Evolutionary conservation across 129 eudicot species (phyloP), one percentile per base, ranked within the genome.

Genomic region (Logfia minima): DNA sequence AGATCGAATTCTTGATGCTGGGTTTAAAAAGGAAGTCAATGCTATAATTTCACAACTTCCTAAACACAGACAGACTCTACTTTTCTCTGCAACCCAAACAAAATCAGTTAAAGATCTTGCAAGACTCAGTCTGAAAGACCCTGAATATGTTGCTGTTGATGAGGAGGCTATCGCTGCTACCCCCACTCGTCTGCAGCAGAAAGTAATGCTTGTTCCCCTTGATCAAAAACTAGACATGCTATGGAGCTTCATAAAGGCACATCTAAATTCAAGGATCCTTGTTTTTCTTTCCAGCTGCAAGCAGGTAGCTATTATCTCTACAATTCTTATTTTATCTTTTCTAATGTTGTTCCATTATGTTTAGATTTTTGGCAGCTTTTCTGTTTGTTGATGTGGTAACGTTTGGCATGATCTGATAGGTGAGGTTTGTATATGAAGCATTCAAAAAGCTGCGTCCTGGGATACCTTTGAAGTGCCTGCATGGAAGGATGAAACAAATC

Each of bases 401-500:
- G 39, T 28, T n/a, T 21, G 53, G 21, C n/a, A 4, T 8, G 26
- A 19, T 39, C 61, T 58, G 37, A 65, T 75, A 94, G 99, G 99
- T 89, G 28, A 85, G 85, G 71, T 94, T 87, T 81, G 96, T 88
- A 5, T 85, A 72, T 63, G 96, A 89, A 82, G 86, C 96, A 63
- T 94, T 94, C 81, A 94, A 85, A 85, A 91, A 94, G 66, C 90
- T 94, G n/a, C 93, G 92, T 14, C 99, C 99, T 4, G 99, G 99
- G 23, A 89, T 94, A 37, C 96, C 99, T 9, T 72, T 94, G 83
- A 94, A 87, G 80, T 91, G 93, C 83, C 74, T 94, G 43, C 96
- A 94, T 82, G 97, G 96, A 89, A 91, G 91, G 85, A 89, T 91
- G 96, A 91, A 89, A 75, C 97, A 91, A 83, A 88, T 86, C 35